These are phyloP conservation scores for Cytospora piceae DNA, from an alignment of 2,329 filamentous ascomycete species.

Conservation along the genomic window DNA sequence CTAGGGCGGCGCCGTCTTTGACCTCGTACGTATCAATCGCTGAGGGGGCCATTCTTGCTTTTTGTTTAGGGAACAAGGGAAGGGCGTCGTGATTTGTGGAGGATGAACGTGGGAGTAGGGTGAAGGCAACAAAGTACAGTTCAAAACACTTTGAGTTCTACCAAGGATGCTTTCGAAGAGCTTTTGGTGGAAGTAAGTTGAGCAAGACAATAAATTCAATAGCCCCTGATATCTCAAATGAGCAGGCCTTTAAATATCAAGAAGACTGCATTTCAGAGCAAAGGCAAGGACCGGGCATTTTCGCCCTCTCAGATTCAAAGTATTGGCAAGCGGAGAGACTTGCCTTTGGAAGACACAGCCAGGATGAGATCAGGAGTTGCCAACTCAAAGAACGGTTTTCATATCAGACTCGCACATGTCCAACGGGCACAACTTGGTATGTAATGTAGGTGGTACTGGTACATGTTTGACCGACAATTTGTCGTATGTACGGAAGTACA, in stretches of 20 bases:
- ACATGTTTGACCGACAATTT: conserved; percentile 6
- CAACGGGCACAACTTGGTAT: conserved; percentile 2
- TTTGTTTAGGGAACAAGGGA: not conserved
- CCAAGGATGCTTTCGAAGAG: not conserved
- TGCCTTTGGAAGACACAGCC: conserved; percentile 7
- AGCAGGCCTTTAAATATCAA: conserved; percentile 22
- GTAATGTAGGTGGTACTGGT: not conserved
- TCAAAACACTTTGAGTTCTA: not conserved
- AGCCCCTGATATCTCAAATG: not conserved
- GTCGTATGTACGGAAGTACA: not conserved
- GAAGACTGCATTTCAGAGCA: not conserved
- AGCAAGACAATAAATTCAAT: not conserved
- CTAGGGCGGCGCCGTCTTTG: conserved; percentile 37
- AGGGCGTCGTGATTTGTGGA: not conserved
- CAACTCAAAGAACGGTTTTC: conserved; percentile 13
- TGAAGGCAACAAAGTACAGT: not conserved
- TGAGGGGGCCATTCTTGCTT: conserved; percentile 38
- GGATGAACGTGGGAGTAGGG: too few relatives aligned
- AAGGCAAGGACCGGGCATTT: conserved; percentile 1
- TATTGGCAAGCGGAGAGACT: conserved; percentile 20
- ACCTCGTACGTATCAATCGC: conserved; percentile 34
- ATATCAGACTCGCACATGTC: conserved; percentile 2
- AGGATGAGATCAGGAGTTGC: conserved; percentile 2
- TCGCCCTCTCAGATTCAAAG: conserved; percentile 15
- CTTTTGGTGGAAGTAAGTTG: not conserved